These are phyloP conservation scores for Rhynchospora breviuscula DNA, from an alignment of 176 grass and related monocot species.

Conservation along the genomic window DNA sequence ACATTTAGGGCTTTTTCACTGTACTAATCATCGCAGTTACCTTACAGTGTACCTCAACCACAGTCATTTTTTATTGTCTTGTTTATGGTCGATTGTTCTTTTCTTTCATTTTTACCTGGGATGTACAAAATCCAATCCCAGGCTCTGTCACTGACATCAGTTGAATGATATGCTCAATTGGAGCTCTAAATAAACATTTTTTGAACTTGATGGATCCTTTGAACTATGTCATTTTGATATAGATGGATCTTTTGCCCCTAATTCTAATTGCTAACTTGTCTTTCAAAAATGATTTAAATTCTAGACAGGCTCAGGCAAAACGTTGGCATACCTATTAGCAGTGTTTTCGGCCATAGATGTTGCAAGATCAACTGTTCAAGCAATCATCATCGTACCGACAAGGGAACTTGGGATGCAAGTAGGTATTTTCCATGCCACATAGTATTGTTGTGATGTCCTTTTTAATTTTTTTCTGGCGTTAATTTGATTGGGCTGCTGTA, in stretches of 20 bases:
- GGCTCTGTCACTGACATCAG: background rate
- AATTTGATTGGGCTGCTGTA: background rate
- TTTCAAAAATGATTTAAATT: background rate
- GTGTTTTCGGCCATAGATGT: conserved; percentile 69
- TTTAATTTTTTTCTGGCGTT: background rate
- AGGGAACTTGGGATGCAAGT: conserved; percentile 98
- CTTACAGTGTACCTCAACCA: background rate
- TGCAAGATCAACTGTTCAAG: conserved; percentile 71
- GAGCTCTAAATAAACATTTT: background rate
- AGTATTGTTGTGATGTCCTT: background rate
- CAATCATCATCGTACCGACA: conserved; percentile 72
- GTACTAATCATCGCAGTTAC: background rate
- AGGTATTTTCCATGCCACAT: background rate
- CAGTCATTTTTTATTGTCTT: background rate
- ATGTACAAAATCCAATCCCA: background rate
- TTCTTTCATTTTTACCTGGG: background rate
- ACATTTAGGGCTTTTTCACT: background rate
- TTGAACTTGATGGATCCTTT: background rate
- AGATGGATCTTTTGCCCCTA: background rate
- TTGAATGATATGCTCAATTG: background rate
- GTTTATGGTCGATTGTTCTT: background rate
- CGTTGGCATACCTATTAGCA: conserved; percentile 68
- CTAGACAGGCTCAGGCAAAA: conserved; percentile 99
- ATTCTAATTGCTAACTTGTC: background rate
- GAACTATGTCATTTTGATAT: background rate